Evolutionary conservation across 345 rosid genomes (phyloP), one percentile per base, ranked within the genome.

Genomic region (Bruguiera gymnorhiza): DNA sequence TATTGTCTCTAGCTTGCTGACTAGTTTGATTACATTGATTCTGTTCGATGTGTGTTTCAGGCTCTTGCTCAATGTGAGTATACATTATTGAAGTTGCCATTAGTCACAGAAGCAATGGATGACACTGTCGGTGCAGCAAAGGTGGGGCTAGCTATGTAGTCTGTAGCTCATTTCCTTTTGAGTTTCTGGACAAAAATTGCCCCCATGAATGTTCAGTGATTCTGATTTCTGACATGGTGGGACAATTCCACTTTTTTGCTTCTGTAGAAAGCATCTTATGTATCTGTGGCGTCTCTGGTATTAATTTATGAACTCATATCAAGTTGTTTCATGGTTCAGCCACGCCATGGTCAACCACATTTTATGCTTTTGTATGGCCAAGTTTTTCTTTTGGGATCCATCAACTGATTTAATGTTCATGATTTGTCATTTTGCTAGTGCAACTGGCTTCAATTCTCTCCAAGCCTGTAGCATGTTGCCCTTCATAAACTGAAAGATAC

Each of bases 51-150:
- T 39, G 48, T 39, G 48, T 39, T 10, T 39, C 48, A 11, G 15
- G 48, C 16, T 10, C 16, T 39, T 39, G 15, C 48, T 39, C 48
- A 39, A 39, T 39, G 48, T 2, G 15, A 39, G 16, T 3, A 39
- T 2, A 9, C 48, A 39, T 10, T 39, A 10, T 9, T 3, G 10
- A 39, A 10, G 15, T 39, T 39, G 48, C 16, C 11, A 11, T 39
- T 39, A 15, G 16, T 39, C 4, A 11, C 11, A 39, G 48, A 39
- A 89, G 92, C 97, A 34, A 85, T 86, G 46, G 97, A 88, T 71
- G 99, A 92, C 76, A 95, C 96, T 60, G 99, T 98, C 54, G 94
- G 97, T 79, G 97, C 99, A 61, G 99, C 99, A 29, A 84, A 90
- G 96, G 99, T 90, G 73, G 61, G 63, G 29, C 71, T 63, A 52